Conservation (phyloP, 768 basidiomycete species). For the Boletus edulis region DNA sequence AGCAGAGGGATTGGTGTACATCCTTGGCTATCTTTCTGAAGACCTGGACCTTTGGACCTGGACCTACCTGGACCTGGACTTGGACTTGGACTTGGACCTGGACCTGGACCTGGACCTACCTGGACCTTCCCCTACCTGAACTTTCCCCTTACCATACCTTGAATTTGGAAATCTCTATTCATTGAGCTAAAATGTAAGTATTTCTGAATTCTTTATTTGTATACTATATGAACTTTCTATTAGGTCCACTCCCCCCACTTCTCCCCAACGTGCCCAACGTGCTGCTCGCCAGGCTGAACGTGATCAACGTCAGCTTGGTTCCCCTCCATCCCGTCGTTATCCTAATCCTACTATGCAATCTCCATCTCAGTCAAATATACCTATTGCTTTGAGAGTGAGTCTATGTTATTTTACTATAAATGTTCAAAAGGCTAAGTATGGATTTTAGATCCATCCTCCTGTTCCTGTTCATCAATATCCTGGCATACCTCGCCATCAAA, state of each 20-base stretch:
- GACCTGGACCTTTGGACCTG: too few species aligned
- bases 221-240: not conserved
- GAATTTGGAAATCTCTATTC: too few species aligned
- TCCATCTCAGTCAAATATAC: not conserved
- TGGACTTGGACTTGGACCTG: not conserved
- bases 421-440: not conserved
- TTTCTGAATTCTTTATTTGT: too few species aligned
- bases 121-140: not conserved
- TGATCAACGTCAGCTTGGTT: not conserved
- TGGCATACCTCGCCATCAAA: not conserved
- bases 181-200: too few species aligned
- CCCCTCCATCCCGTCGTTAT: not conserved
- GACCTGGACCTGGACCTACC: not conserved
- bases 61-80: not conserved
- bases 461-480: conserved; percentile 3
- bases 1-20: not conserved
- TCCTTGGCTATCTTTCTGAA: not conserved
- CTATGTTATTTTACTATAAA: not conserved
- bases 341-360: not conserved
- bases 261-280: not conserved
- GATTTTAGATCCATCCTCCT: not conserved
- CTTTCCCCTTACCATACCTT: too few species aligned
- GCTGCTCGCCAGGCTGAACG: not conserved
- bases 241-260: not conserved
- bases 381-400: not conserved